A percentile compares a stretch with the other conserved stretches of the same genome.
Evolutionary conservation across 2,329 filamentous ascomycete species (phyloP).

Genomic region (Stagonosporopsis rhizophila): DNA sequence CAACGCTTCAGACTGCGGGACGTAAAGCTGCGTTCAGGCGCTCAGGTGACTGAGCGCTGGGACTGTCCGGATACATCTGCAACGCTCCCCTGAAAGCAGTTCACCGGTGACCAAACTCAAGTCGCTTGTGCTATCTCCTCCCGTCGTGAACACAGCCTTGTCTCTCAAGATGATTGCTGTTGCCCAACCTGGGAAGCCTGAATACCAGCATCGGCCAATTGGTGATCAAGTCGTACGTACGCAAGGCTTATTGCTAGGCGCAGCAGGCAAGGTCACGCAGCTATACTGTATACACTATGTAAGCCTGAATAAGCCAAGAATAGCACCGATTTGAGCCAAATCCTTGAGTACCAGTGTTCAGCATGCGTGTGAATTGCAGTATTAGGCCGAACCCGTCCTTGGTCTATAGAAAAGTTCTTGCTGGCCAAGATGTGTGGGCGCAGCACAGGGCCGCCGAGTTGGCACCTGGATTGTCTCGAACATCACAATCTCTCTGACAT

Average conservation of each 20-base stretch:
- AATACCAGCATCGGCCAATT: neutral
- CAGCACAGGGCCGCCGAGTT: neutral
- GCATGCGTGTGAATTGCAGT: neutral
- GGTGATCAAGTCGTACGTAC: neutral
- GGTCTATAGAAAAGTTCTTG: neutral
- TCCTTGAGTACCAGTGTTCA: neutral
- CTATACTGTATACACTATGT: neutral
- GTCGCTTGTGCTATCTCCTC: neutral
- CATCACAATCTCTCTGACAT: conserved; percentile 4
- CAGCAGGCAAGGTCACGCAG: neutral
- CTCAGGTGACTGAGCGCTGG: neutral
- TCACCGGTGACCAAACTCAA: neutral
- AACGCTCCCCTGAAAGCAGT: neutral
- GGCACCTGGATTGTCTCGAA: neutral
- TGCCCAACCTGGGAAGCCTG: neutral
- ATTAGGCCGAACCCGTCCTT: conserved; percentile 3
- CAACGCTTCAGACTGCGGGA: neutral
- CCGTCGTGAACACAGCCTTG: neutral
- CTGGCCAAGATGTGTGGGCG: neutral
- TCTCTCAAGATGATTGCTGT: neutral
- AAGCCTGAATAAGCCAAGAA: neutral
- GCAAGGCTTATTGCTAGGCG: neutral
- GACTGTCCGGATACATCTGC: neutral
- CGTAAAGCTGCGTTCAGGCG: neutral
- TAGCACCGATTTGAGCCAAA: neutral